Conservation (phyloP, 202 grass and related monocot genomes). For the Sporobolus alterniflorus region DNA sequence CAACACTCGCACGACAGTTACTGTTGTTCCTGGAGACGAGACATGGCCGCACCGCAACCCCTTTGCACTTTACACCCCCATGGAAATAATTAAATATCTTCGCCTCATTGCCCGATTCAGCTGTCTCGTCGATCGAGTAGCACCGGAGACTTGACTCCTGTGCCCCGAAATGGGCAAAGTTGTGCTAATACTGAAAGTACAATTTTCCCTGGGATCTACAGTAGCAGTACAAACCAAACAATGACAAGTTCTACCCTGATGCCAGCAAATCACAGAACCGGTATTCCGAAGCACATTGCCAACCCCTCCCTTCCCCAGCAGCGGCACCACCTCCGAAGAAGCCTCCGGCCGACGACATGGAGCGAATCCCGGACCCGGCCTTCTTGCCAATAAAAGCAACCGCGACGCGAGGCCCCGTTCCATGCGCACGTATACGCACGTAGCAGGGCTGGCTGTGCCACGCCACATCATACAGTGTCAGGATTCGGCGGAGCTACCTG, state of each 20-base stretch:
- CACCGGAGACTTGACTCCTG: too few species aligned
- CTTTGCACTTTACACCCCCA: neutral
- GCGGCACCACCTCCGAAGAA: neutral
- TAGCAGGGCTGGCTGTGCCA: neutral
- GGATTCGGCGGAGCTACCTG: conserved; percentile 6
- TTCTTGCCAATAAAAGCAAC: conserved; percentile 44
- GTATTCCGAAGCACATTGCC: too few species aligned
- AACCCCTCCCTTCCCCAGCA: neutral
- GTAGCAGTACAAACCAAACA: too few species aligned
- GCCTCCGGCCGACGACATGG: conserved; percentile 11
- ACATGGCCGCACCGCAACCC: neutral
- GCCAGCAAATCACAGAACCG: too few species aligned
- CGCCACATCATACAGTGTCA: neutral
- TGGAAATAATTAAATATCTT: too few species aligned
- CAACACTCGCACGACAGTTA: neutral
- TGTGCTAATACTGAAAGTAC: too few species aligned
- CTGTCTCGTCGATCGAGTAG: neutral
- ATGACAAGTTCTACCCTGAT: too few species aligned
- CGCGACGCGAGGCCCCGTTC: conserved; percentile 22
- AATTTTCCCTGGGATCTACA: too few species aligned
- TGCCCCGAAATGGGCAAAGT: too few species aligned
- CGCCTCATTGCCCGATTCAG: too few species aligned
- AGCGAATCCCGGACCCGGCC: conserved; percentile 43
- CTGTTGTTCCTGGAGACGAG: neutral
- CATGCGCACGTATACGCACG: neutral